Evolutionary conservation across 352 stramenopile genomes (phyloP).

Genomic region (Globisporangium camurandrum): DNA sequence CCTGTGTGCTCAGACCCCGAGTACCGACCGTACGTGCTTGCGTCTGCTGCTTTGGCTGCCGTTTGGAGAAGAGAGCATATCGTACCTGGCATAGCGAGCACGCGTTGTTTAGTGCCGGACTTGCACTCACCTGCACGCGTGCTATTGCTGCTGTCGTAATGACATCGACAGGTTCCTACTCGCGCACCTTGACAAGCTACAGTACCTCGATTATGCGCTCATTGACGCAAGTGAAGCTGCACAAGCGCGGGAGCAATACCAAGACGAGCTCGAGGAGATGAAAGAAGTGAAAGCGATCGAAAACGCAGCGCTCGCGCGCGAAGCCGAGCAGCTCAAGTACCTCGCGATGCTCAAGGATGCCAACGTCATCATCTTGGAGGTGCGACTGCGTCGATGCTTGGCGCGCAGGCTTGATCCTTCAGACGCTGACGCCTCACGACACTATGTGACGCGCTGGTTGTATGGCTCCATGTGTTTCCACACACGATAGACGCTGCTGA

Average conservation of each 20-base stretch:
- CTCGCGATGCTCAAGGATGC: slow-evolving; percentile 73
- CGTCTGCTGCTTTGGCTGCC: background rate
- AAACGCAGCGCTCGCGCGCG: slow-evolving; percentile 61
- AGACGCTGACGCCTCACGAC: too few relatives aligned
- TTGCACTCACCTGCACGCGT: too few relatives aligned
- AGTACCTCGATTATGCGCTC: slow-evolving; percentile 91
- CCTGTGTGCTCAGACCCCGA: slow-evolving; percentile 88
- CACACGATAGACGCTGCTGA: slow-evolving; percentile 62
- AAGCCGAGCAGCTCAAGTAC: slow-evolving; percentile 75
- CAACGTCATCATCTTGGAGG: slow-evolving; percentile 86
- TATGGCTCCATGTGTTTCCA: background rate
- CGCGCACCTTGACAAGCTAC: slow-evolving; percentile 88
- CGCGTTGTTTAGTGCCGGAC: too few relatives aligned
- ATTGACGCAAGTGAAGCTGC: slow-evolving; percentile 73
- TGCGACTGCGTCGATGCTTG: too few relatives aligned
- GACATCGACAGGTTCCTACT: slow-evolving; percentile 83
- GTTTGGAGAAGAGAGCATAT: too few relatives aligned
- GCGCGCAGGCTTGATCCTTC: too few relatives aligned
- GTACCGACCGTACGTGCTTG: slow-evolving; percentile 74
- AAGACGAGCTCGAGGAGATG: slow-evolving; percentile 79
- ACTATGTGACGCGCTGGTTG: too few relatives aligned
- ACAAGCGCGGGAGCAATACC: slow-evolving; percentile 86
- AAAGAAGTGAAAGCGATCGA: slow-evolving; percentile 85
- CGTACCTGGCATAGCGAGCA: too few relatives aligned
- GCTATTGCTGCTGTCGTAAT: too few relatives aligned